Conservation (phyloP, 2,329 filamentous ascomycete species). For the Curvularia sp. region DNA sequence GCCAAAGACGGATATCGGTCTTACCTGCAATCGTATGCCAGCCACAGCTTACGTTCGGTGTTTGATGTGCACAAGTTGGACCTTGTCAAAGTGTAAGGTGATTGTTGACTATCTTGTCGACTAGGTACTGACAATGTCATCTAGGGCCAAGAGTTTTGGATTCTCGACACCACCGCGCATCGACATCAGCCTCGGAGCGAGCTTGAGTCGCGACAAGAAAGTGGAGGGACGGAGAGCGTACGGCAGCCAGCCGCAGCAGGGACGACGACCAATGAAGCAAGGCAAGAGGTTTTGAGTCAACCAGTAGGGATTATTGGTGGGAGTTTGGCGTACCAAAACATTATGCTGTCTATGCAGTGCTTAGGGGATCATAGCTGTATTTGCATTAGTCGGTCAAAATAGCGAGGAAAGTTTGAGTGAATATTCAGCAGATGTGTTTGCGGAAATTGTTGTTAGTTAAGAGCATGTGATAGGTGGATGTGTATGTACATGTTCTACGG, state of each 20-base stretch:
- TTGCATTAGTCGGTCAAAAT: slow-evolving; percentile 7
- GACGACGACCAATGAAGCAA: slow-evolving; percentile 61
- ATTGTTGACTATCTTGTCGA: too few species aligned
- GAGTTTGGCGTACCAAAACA: slow-evolving; percentile 26
- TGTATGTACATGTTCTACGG: background rate
- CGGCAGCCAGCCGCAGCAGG: slow-evolving; percentile 76
- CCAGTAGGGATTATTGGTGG: slow-evolving; percentile 14
- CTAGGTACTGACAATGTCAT: background rate
- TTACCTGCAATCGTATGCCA: slow-evolving; percentile 94
- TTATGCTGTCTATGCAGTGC: slow-evolving; percentile 2
- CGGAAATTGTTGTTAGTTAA: background rate
- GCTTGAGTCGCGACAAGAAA: slow-evolving; percentile 75
- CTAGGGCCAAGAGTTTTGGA: slow-evolving; percentile 76
- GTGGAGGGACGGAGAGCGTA: slow-evolving; percentile 71
- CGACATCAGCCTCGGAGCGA: slow-evolving; percentile 78
- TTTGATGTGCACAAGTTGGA: slow-evolving; percentile 86
- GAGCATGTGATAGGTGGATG: background rate
- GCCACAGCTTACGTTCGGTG: slow-evolving; percentile 80
- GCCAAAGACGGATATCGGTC: slow-evolving; percentile 80
- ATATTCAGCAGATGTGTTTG: background rate
- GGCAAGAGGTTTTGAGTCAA: slow-evolving; percentile 33
- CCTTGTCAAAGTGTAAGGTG: slow-evolving; percentile 71
- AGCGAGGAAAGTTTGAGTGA: background rate
- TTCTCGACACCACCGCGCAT: slow-evolving; percentile 79
- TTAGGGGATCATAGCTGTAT: slow-evolving; percentile 7